Evolutionary conservation across 2,329 filamentous ascomycete species (phyloP), one percentile per base, ranked within the genome.

Genomic region (Lasiodiplodia sp.): DNA sequence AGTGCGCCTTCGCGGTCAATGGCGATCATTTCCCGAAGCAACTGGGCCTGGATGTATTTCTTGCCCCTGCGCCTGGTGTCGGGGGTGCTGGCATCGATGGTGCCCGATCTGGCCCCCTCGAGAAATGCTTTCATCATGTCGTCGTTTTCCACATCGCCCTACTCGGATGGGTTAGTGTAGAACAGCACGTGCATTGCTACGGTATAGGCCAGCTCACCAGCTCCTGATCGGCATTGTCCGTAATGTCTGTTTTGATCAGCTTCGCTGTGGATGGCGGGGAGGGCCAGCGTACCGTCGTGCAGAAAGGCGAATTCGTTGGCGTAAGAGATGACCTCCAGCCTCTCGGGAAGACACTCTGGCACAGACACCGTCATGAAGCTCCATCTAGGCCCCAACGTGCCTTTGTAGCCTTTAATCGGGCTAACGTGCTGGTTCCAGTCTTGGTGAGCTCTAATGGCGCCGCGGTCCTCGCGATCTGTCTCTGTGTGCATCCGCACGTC

Each of bases 251-350:
- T 18, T 28, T 3, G 47, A 21, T 23, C 16, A 49, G 44, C 44
- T 16, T 49, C 23, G 23, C 23, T 2, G 23, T 23, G 23, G 1
- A 51, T 44, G 16, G 68, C 34, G 31, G 28, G 44, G 28, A 23
- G 18, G 53, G 25, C 7, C 28, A 12, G 56, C 23, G 31, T 11
- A 78, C 77, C 78, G 70, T 83, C 81, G 70, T 82, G 75, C 8
- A 82, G 72, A 67, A 82, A 82, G 1, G 76, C 79, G 70, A 79
- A 82, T 68, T 83, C 81, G 47, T 80, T 79, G 1, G 78, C 78
- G 70, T 82, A 82, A 4, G 76, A 76, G 28, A 81, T 68, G 25
- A 81, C 73, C 69, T 81, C 80, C 2, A 83, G 71, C 38, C 81
- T 71, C 18, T 81, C 78, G 2, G 80, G 80, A 4, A 79, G 70